A percentile compares a stretch with the other conserved stretches of the same genome.
phyloP scores from a whole-genome alignment of 352 stramenopile species.

The Globisporangium barbulae region DNA sequence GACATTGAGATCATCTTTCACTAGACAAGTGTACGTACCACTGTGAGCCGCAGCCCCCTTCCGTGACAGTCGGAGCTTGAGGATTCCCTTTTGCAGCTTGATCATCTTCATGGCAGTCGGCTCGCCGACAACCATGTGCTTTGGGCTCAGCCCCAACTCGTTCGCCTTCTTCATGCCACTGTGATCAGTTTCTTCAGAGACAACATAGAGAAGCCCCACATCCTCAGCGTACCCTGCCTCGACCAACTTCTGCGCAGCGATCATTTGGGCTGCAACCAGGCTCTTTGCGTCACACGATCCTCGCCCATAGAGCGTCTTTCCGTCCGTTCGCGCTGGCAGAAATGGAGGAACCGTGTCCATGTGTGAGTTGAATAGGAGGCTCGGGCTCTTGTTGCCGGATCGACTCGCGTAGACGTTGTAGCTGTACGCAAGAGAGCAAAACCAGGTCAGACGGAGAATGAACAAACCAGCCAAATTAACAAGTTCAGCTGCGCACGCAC shows the following conservation, averaged over 20 bases:
- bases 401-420: slow-evolving; percentile 78
- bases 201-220: slow-evolving; percentile 78
- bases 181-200: slow-evolving; percentile 87
- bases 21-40: slow-evolving; percentile 28
- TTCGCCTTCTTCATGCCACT: slow-evolving; percentile 89
- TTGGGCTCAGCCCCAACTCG: slow-evolving; percentile 62
- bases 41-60: slow-evolving; percentile 79
- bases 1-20: background rate
- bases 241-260: slow-evolving; percentile 65
- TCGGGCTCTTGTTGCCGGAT: slow-evolving; percentile 46
- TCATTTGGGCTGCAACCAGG: slow-evolving; percentile 78
- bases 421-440: slow-evolving; percentile 16
- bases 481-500: slow-evolving; percentile 19
- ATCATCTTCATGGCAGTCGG: slow-evolving; percentile 81
- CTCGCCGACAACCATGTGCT: slow-evolving; percentile 79
- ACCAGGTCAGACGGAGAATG: background rate
- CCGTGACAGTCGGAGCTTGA: slow-evolving; percentile 77
- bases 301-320: slow-evolving; percentile 67
- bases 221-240: slow-evolving; percentile 55
- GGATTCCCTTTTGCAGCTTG: slow-evolving; percentile 84
- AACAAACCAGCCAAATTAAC: slow-evolving; percentile 31
- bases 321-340: slow-evolving; percentile 59
- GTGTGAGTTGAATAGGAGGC: slow-evolving; percentile 84
- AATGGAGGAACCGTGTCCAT: slow-evolving; percentile 84
- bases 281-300: slow-evolving; percentile 85